These are phyloP conservation scores for Pouteria campechiana DNA, from an alignment of 179 eudicot genomes.

Conservation along the genomic window DNA sequence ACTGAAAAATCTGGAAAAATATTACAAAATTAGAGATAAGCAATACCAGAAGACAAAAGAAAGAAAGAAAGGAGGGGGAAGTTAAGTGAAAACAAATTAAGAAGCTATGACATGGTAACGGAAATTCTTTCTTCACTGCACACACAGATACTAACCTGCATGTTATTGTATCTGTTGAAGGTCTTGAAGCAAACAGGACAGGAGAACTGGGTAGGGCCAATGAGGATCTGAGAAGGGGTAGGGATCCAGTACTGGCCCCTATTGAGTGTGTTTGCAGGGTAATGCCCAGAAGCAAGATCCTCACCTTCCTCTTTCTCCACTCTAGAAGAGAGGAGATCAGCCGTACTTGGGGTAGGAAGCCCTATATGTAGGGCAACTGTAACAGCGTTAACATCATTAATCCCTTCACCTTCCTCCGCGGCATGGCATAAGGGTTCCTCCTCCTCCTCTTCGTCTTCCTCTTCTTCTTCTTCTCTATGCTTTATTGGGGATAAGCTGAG, in stretches of 20 bases:
- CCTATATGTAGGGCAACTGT: constrained; percentile 40
- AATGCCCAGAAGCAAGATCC: constrained; percentile 8
- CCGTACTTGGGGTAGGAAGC: constrained; percentile 35
- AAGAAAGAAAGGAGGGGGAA: not conserved
- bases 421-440: not conserved
- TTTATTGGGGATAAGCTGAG: constrained; percentile 22
- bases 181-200: constrained; percentile 75
- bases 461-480: not conserved
- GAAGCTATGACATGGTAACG: not conserved
- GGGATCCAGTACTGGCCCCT: constrained; percentile 71
- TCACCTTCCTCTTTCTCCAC: not conserved
- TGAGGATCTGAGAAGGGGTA: constrained; percentile 77
- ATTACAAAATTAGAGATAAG: constrained; percentile 13
- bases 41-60: not conserved
- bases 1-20: too few relatives aligned
- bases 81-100: not conserved
- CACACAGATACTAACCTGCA: too few relatives aligned
- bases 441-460: not conserved
- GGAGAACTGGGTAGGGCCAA: constrained; percentile 78
- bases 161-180: constrained; percentile 79
- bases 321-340: constrained; percentile 14
- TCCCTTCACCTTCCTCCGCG: not conserved
- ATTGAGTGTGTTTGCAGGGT: constrained; percentile 21
- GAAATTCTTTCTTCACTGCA: too few relatives aligned
- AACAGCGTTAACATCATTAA: constrained; percentile 6